Base-by-base conservation (phyloP, 345 rosid species). In the Populus pruinosa region DNA sequence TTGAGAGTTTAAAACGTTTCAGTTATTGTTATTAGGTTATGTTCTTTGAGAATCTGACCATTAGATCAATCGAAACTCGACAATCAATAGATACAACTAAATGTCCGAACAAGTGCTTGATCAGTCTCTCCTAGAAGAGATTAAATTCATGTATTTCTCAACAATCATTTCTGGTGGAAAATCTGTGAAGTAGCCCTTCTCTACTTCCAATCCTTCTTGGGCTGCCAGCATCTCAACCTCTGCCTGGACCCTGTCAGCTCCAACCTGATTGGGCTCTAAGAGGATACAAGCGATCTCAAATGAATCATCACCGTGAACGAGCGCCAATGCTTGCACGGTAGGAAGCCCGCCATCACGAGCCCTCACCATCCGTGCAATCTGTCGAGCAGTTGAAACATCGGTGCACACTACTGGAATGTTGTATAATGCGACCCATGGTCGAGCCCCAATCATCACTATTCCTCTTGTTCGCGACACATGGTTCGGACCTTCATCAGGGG, bases 341-440 rank as follows among this genome's bases (percentile, higher is more conserved):
- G 92, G 91, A 13, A 88, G 90, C 39, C 94, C 91, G 1, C 94
- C 92, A 0, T 90, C 94, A 10, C 92, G 81, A 10, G 89, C 91
- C 63, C 92, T 90, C 66, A 90, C 94, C 87, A 81, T 83, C 63
- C 86, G 80, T 3, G 90, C 91, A 43, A 90, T 89, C 31, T 86
- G 77, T 0, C 89, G 87, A 33, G 84, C 82, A 0, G 74, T 64
- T 0, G 90, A 78, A 33, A 81, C 83, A 21, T 90, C 88, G 0
- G 88, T 85, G 2, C 87, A 85, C 79, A 85, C 44, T 43, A 88
- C 77, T 2, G 92, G 91, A 43, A 90, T 78, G 35, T 90, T 88
- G 78, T 89, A 88, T 23, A 85, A 23, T 39, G 79, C 77, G 12
- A 88, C 83, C 92, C 92, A 90, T 0, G 86, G 79, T n/a, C 85